Conservation (phyloP, 225 moss, liverwort and hornwort species). For the Physcomitrium patens region DNA sequence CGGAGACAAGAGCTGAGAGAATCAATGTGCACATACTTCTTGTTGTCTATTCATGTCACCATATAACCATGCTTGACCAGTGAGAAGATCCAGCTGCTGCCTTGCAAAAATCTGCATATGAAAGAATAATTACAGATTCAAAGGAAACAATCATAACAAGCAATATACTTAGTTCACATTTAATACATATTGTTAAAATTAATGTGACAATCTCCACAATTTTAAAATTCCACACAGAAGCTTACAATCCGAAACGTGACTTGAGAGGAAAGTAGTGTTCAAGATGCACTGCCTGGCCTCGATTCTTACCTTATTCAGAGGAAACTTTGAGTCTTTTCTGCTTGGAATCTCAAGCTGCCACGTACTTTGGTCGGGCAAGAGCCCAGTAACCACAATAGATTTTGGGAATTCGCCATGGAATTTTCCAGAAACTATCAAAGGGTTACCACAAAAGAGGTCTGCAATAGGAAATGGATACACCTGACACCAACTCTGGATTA, state of each 20-base stretch:
- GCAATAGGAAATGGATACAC: conserved; percentile 77
- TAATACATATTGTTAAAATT: too few relatives aligned
- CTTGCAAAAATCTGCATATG: conserved; percentile 72
- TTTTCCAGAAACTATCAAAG: conserved; percentile 73
- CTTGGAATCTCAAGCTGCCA: conserved; percentile 60
- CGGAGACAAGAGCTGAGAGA: not conserved
- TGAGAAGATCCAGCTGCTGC: conserved; percentile 81
- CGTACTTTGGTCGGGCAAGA: conserved; percentile 60
- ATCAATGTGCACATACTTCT: conserved; percentile 43
- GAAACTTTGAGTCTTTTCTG: conserved; percentile 54
- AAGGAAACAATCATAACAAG: not conserved
- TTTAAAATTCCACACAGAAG: not conserved
- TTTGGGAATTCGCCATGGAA: conserved; percentile 65
- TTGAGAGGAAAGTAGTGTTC: conserved; percentile 15
- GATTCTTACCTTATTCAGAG: conserved; percentile 64
- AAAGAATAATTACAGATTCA: not conserved
- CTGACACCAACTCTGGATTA: conserved; percentile 39
- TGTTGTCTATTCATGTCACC: conserved; percentile 54
- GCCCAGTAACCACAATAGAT: conserved; percentile 58
- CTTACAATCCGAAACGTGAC: conserved; percentile 3
- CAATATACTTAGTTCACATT: not conserved
- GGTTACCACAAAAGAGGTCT: conserved; percentile 81
- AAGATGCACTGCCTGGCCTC: conserved; percentile 1
- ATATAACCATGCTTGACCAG: conserved; percentile 75
- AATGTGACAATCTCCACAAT: too few relatives aligned